Conservation (phyloP, 805 yeast genomes). For the Yarrowia sp. region DNA sequence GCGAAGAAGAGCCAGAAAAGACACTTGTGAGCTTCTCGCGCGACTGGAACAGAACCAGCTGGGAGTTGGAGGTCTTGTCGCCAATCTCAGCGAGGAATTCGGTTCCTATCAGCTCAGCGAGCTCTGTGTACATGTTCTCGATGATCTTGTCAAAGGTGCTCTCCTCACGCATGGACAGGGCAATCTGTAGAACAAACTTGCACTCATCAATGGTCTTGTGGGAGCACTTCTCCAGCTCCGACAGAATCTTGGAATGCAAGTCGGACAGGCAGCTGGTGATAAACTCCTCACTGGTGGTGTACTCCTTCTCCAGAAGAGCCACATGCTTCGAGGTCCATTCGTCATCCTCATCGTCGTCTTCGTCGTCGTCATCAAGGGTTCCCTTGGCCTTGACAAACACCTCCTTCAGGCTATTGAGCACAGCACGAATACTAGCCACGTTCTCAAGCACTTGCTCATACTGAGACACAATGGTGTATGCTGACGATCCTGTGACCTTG, state of each 20-base stretch:
- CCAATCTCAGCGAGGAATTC: conserved; percentile 1
- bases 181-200: conserved; percentile 31
- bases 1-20: conserved; percentile 19
- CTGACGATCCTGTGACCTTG: conserved; percentile 20
- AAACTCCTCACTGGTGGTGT: conserved; percentile 14
- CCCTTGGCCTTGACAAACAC: conserved; percentile 12
- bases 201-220: conserved; percentile 15
- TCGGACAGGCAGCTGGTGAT: conserved; percentile 14
- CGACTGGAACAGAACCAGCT: conserved; percentile 19
- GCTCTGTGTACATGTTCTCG: conserved; percentile 10
- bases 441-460: conserved; percentile 19
- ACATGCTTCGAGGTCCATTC: conserved; percentile 25
- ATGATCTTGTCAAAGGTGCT: not conserved
- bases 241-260: conserved; percentile 10
- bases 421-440: conserved; percentile 12
- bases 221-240: conserved; percentile 2
- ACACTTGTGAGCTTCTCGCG: conserved; percentile 1
- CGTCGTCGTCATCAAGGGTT: conserved; percentile 13
- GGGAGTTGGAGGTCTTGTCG: conserved; percentile 7
- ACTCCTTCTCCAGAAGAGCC: conserved; percentile 22
- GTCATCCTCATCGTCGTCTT: conserved; percentile 18
- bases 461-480: conserved; percentile 11
- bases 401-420: conserved; percentile 7
- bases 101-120: conserved; percentile 5
- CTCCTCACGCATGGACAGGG: conserved; percentile 11